Conservation (phyloP, 73 alveolate species). For the Blepharisma japonicum region DNA sequence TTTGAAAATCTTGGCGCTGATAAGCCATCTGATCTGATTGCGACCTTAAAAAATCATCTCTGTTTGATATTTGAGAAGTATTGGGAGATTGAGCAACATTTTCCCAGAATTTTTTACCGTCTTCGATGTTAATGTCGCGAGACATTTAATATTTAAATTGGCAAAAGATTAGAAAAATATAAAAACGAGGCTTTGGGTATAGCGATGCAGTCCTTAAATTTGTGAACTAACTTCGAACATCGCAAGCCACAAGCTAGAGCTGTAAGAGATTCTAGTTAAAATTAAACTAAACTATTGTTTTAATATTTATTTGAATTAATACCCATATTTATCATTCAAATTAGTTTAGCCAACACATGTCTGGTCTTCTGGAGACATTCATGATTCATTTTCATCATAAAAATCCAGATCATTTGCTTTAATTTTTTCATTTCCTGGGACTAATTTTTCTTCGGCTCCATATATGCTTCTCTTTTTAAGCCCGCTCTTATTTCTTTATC, state of each 20-base stretch:
- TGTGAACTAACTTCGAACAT: neutral
- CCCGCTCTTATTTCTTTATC: slow-evolving; percentile 1
- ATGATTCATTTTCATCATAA: slow-evolving; percentile 35
- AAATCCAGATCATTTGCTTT: slow-evolving; percentile 31
- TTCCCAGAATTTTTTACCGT: too few relatives aligned
- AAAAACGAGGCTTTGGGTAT: too few relatives aligned
- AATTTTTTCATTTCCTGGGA: slow-evolving; percentile 2
- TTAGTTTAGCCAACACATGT: slow-evolving; percentile 43
- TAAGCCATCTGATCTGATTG: too few relatives aligned
- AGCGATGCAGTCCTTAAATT: neutral
- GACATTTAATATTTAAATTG: too few relatives aligned
- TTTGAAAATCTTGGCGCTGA: too few relatives aligned
- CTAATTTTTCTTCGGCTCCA: neutral
- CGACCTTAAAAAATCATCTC: too few relatives aligned
- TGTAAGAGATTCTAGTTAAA: neutral
- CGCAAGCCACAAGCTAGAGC: neutral
- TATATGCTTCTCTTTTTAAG: slow-evolving; percentile 20
- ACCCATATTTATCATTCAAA: slow-evolving; percentile 40
- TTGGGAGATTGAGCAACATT: too few relatives aligned
- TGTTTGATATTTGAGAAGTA: too few relatives aligned
- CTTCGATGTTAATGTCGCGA: too few relatives aligned
- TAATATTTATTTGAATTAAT: slow-evolving; percentile 25
- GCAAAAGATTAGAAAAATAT: too few relatives aligned
- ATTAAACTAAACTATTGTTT: neutral
- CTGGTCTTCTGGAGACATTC: slow-evolving; percentile 40